Base-by-base conservation (phyloP, 2,329 filamentous ascomycete genomes). In the Arachnopeziza araneosa region DNA sequence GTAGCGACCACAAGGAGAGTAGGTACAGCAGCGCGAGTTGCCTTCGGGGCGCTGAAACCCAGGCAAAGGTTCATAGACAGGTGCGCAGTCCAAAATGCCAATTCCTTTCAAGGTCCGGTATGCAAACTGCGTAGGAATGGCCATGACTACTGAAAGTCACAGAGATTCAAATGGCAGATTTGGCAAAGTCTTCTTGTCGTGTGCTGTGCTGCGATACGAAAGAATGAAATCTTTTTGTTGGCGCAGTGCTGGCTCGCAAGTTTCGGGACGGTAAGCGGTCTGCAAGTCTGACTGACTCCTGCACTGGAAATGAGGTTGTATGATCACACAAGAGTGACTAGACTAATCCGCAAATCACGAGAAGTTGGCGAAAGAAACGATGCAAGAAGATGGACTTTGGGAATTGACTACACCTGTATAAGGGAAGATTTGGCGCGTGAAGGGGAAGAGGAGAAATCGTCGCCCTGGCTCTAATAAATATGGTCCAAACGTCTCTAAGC, bases 31-130 rank as follows among this genome's bases (percentile, higher is more conserved):
- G 76, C 95, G 89, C 72, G 96, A 84, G 79, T 93, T 96, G 74
- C 93, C 93, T 82, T 96, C 90, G 63, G 93, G 93, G 78, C 89
- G 91, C 70, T 75, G 75, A 76, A 98, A 97, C 70, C 89, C 93
- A 72, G 90, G 79, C 72, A 98, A 83, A 73, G 88, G 79, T 76
- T 90, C 84, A 79, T 99, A 99, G 73, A 88, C 84, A 63, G 95
- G 95, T 68, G 87, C 90, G 71, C 92, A 91, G 80, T 98, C 90
- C 78, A 96, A 86, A 77, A 98, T 82, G 72, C 93, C 93, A 80
- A 99, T 93, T 76, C 87, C 88, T 86, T 97, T 98, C 78, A 93
- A 89, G 77, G 95, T 97, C 79, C 95, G 91, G 83, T 90, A 96
- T 78, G 91, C 91, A 86, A 97, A 90, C 86, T 97, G 93, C 79